A percentile compares a stretch with the other conserved stretches of the same genome.
Conservation (phyloP, 2,329 filamentous ascomycete species). For the Diaporthe citri region DNA sequence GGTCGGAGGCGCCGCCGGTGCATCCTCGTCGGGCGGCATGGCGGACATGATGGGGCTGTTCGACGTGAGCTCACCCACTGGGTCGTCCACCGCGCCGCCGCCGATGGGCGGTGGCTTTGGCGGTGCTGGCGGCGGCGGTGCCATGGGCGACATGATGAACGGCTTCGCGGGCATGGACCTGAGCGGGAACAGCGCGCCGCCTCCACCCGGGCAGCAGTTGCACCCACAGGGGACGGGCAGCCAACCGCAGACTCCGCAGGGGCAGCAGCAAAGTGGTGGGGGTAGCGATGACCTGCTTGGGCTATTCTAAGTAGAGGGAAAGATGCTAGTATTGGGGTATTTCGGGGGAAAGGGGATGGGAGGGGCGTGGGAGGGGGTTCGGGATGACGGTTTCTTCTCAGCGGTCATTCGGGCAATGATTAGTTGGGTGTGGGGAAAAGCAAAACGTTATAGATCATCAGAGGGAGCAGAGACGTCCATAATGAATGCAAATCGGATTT, state of each 20-base stretch:
- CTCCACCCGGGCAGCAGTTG: slow-evolving; percentile 73
- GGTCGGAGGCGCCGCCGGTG: slow-evolving; percentile 48
- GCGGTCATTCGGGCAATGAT: slow-evolving; percentile 27
- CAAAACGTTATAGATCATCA: slow-evolving; percentile 31
- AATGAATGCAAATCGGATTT: slow-evolving; percentile 1
- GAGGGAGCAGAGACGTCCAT: slow-evolving; percentile 24
- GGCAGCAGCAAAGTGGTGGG: slow-evolving; percentile 57
- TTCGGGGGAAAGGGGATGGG: background rate
- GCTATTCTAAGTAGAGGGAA: slow-evolving; percentile 60
- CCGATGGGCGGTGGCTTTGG: slow-evolving; percentile 23
- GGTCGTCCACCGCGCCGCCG: slow-evolving; percentile 51
- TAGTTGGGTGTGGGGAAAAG: background rate
- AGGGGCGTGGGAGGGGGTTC: background rate
- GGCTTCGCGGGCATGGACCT: slow-evolving; percentile 88
- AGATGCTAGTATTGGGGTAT: background rate
- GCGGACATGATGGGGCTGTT: slow-evolving; percentile 79
- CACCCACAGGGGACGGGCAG: slow-evolving; percentile 52
- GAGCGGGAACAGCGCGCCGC: slow-evolving; percentile 72
- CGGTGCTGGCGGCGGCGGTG: slow-evolving; percentile 26
- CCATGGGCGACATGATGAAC: slow-evolving; percentile 89
- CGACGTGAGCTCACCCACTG: slow-evolving; percentile 63
- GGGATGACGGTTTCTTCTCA: slow-evolving; percentile 11
- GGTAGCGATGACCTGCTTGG: slow-evolving; percentile 72
- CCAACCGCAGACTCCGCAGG: slow-evolving; percentile 51
- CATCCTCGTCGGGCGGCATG: slow-evolving; percentile 61